Evolutionary conservation across 116 monocot species (phyloP), one percentile per base, ranked within the genome.

Genomic region (Zostera marina): DNA sequence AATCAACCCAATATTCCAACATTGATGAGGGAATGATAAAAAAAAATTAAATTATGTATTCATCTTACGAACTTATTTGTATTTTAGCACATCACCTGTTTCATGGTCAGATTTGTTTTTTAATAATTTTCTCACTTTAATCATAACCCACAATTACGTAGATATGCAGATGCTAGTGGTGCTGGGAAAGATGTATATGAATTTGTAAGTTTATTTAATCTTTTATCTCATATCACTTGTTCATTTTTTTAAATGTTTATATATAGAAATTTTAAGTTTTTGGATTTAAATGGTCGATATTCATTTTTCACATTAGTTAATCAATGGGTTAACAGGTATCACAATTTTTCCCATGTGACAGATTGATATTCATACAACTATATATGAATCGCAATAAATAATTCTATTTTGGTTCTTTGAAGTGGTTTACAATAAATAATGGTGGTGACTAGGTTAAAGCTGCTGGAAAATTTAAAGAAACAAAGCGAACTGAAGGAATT

Each of bases 101-200:
- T 8, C 49, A 49, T 49, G 32, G 49, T 17, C 1, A 8, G 12
- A 8, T 11, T 11, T 53, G 12, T 25, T 53, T 22, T 22, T 8
- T 12, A 23, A 25, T 53, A 61, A 25, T 5, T 39, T 62, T 16
- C 49, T 48, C 44, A 21, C 11, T 19, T 59, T 19, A 22, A 59
- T 12, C 4, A 22, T 42, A 19, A 42, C 12, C 12, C 19, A 2
- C 43, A 59, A 44, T 23, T 39, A 48, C 70, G 40, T 74, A 89
- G 88, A 72, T 89, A 89, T 79, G 85, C 96, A 64, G 96, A 96
- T 80, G 62, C 86, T 68, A 96, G 83, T 72, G 85, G 89, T 72
- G 96, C 88, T 67, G 85, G 85, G 42, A 89, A 85, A 3, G 89
- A 96, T 81, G 94, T 94, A 42, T 94, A 94, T 80, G 94, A 88